Percentiles rank a stretch among this genome's conserved stretches.
Conservation (phyloP, 1,139 yeast species). For the Meyerozyma carpophila region DNA sequence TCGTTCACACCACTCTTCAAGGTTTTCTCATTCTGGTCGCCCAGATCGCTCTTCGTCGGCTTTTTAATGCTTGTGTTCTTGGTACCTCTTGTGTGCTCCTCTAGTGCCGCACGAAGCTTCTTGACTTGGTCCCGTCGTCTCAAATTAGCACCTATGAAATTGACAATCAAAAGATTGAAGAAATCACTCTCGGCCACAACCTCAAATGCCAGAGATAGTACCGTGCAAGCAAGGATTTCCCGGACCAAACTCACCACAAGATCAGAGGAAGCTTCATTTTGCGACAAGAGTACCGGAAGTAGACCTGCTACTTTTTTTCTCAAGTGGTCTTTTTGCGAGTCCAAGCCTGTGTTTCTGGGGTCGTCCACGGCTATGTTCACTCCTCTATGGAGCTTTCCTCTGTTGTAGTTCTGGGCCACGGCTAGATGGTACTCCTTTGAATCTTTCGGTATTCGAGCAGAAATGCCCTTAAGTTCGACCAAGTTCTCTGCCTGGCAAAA, state of each 20-base stretch:
- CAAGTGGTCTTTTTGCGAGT: conserved; percentile 46
- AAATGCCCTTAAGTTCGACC: conserved; percentile 16
- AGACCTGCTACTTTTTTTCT: conserved; percentile 37
- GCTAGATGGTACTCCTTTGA: conserved; percentile 48
- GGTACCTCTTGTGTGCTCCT: conserved; percentile 44
- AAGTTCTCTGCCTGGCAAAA: conserved; percentile 51
- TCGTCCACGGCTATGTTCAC: conserved; percentile 40
- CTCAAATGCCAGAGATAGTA: conserved; percentile 42
- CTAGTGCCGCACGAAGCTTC: conserved; percentile 64
- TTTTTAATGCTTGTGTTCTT: background rate
- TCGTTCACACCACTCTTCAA: too few relatives aligned
- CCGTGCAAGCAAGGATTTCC: conserved; percentile 57
- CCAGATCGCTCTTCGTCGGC: too few relatives aligned
- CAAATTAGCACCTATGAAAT: conserved; percentile 58
- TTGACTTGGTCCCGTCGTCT: conserved; percentile 75
- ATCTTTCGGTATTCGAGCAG: conserved; percentile 17
- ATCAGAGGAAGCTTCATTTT: conserved; percentile 44
- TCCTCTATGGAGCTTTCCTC: conserved; percentile 58
- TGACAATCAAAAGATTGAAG: conserved; percentile 62
- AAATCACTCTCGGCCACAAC: conserved; percentile 71
- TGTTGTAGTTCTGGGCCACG: conserved; percentile 55
- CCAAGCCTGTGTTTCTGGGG: conserved; percentile 30
- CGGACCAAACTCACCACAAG: conserved; percentile 47
- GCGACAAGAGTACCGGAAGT: conserved; percentile 47
- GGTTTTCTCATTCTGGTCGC: too few relatives aligned